phyloP scores from a whole-genome alignment of 2,329 filamentous ascomycete genomes.

The Zopfia rhizophila region DNA sequence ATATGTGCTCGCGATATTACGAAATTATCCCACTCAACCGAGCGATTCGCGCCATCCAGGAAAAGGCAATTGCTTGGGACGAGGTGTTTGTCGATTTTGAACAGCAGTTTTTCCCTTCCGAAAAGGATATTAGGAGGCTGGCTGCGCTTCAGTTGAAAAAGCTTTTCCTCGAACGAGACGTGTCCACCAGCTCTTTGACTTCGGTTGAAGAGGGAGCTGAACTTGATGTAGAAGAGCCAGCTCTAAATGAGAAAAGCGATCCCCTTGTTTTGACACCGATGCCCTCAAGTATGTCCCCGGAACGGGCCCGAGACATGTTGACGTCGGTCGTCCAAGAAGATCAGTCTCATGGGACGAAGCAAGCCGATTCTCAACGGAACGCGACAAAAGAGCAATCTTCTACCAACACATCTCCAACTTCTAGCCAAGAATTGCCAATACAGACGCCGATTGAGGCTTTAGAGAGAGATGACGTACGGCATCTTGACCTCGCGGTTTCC shows the following conservation, averaged over 20 bases:
- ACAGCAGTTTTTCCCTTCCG: constrained; percentile 88
- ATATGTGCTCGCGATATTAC: constrained; percentile 94
- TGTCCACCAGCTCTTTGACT: constrained; percentile 78
- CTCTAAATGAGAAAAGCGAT: constrained; percentile 43
- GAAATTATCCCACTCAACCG: constrained; percentile 94
- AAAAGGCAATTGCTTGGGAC: constrained; percentile 95
- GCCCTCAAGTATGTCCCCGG: constrained; percentile 61
- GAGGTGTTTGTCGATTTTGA: constrained; percentile 90
- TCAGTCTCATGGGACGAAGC: constrained; percentile 43
- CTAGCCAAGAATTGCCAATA: constrained; percentile 31
- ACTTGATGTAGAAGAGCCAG: constrained; percentile 41
- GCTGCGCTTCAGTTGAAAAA: constrained; percentile 93
- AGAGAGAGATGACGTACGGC: constrained; percentile 66
- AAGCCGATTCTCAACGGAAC: constrained; percentile 15
- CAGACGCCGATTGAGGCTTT: constrained; percentile 47
- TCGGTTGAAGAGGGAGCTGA: constrained; percentile 74
- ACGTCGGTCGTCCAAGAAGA: constrained; percentile 74
- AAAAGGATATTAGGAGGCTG: constrained; percentile 93
- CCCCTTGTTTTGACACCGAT: constrained; percentile 42
- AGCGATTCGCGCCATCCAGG: constrained; percentile 88
- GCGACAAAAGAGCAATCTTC: constrained; percentile 14
- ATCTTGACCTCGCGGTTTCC: constrained; percentile 69
- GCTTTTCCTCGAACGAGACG: constrained; percentile 88
- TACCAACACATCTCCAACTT: constrained; percentile 17
- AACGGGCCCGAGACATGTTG: constrained; percentile 72